These are phyloP conservation scores for Arthrobotrys iridis DNA, from an alignment of 2,329 filamentous ascomycete species.

Conservation along the genomic window DNA sequence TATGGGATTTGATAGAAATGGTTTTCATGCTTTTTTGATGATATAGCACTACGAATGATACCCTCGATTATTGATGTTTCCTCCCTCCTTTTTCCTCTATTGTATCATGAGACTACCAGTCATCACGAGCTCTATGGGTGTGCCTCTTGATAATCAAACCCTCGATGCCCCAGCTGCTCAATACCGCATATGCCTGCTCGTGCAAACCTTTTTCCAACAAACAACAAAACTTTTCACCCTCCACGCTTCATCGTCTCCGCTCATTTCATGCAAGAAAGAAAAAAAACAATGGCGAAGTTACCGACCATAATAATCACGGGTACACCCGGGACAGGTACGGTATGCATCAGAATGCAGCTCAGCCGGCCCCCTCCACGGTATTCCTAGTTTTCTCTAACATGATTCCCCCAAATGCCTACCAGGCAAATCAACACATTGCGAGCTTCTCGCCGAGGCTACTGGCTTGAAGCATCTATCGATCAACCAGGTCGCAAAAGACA, in stretches of 20 bases:
- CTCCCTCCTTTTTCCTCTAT: no score
- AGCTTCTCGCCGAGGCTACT: constrained; percentile 78
- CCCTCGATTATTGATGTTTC: constrained; percentile 3
- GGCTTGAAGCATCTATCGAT: constrained; percentile 80
- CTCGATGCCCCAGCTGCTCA: no score
- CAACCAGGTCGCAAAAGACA: constrained; percentile 91
- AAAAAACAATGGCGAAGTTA: constrained; percentile 60
- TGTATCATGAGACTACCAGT: neutral
- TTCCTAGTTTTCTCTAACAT: neutral
- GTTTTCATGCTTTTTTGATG: neutral
- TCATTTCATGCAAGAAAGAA: neutral
- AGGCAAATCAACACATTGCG: constrained; percentile 90
- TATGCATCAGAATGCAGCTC: constrained; percentile 13
- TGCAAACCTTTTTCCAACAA: constrained; percentile 42
- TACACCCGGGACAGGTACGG: constrained; percentile 80
- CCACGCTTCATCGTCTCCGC: neutral
- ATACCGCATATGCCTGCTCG: no score
- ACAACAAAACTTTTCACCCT: constrained; percentile 29
- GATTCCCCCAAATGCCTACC: neutral
- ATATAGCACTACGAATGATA: constrained; percentile 48
- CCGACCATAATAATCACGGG: constrained; percentile 97
- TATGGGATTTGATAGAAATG: neutral
- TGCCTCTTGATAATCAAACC: neutral
- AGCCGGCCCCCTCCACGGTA: no score
- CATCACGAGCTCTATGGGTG: neutral